phyloP scores from a whole-genome alignment of 352 stramenopile species.

The Globisporangium emineosum region DNA sequence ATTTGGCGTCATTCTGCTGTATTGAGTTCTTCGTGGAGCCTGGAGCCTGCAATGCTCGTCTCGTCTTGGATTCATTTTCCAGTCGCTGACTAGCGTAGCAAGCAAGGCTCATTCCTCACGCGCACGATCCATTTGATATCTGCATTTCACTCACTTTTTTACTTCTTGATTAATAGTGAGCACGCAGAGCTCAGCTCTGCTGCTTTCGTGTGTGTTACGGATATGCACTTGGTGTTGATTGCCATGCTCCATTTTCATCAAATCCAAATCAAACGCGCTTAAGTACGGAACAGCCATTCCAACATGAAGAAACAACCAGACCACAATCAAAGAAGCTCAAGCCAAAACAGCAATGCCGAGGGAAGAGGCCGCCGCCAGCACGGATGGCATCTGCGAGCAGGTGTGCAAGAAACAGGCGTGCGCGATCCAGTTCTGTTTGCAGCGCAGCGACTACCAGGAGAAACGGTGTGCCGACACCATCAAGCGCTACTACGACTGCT shows the following conservation, averaged over 20 bases:
- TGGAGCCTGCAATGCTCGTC: background rate
- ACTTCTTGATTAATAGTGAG: slow-evolving; percentile 7
- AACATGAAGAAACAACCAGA: background rate
- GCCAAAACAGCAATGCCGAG: slow-evolving; percentile 1
- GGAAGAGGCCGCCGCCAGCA: background rate
- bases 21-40: slow-evolving; percentile 3
- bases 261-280: background rate
- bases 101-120: background rate
- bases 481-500: slow-evolving; percentile 74
- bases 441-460: slow-evolving; percentile 73
- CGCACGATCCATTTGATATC: background rate
- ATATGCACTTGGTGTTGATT: background rate
- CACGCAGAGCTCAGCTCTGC: too few species aligned
- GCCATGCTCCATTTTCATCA: background rate
- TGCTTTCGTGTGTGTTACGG: slow-evolving; percentile 6
- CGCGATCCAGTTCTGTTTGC: slow-evolving; percentile 80
- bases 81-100: background rate
- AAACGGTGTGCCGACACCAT: slow-evolving; percentile 58
- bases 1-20: slow-evolving; percentile 3
- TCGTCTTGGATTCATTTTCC: too few species aligned
- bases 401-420: slow-evolving; percentile 74
- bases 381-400: slow-evolving; percentile 39
- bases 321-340: background rate
- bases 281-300: slow-evolving; percentile 4
- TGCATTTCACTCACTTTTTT: slow-evolving; percentile 6